Conservation (phyloP, 169 alveolate genomes). For the Cytauxzoon felis region DNA sequence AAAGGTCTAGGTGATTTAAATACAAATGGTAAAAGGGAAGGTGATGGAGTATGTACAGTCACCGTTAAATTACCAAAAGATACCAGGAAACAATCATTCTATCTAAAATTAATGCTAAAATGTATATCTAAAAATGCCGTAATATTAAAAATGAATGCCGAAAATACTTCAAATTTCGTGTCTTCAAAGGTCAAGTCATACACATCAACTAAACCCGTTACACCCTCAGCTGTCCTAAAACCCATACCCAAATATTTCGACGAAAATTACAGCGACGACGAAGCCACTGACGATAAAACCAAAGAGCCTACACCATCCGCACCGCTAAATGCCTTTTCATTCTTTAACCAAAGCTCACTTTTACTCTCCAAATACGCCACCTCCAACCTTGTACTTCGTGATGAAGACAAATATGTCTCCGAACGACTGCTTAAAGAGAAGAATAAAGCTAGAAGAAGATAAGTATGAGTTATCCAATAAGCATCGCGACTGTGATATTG, state of each 20-base stretch:
- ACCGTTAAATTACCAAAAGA: constrained; percentile 59
- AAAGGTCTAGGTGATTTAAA: constrained; percentile 9
- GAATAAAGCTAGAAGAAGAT: constrained; percentile 21
- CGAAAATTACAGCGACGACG: constrained; percentile 27
- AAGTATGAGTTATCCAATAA: not conserved
- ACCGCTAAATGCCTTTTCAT: too few species aligned
- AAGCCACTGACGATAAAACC: constrained; percentile 9
- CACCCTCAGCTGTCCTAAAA: constrained; percentile 6
- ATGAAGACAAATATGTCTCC: constrained; percentile 34
- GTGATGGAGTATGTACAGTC: constrained; percentile 63
- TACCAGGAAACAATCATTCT: constrained; percentile 33
- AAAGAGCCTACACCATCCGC: constrained; percentile 13
- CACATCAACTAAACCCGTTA: not conserved
- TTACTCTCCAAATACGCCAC: constrained; percentile 48
- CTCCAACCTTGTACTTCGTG: constrained; percentile 42
- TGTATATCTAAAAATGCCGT: constrained; percentile 36
- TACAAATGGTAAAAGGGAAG: constrained; percentile 30
- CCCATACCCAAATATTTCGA: constrained; percentile 52
- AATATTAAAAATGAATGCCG: constrained; percentile 32
- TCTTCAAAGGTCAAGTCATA: not conserved
- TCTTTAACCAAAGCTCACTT: constrained; percentile 55
- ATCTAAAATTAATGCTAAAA: constrained; percentile 37
- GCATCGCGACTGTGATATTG: too few species aligned
- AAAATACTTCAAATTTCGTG: constrained; percentile 1
- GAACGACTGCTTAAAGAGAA: constrained; percentile 49